Base-by-base conservation (phyloP, 768 basidiomycete species). In the Trametes coccinea region DNA sequence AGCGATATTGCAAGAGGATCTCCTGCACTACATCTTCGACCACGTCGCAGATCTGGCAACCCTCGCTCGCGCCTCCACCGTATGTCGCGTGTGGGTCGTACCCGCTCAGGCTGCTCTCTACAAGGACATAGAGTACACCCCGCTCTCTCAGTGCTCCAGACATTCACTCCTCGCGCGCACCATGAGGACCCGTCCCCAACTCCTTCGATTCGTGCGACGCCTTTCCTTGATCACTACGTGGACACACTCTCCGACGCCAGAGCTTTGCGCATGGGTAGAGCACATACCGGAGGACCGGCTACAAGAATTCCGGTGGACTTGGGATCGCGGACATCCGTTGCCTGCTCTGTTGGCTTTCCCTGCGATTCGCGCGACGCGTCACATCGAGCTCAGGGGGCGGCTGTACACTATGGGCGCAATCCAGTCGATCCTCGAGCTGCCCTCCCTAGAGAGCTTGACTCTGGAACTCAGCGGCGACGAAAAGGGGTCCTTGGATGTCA, bases 101-200 rank as follows among this genome's bases (percentile, higher is more conserved):
- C 61, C 49, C 4, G 61, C 61, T 7, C 61, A 56, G 37, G 49
- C 55, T 9, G 61, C 55, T 13, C 61, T 62, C 22, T 62, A 62
- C 37, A 44, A 29, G 27, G 55, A 56, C 16, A 16, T 62, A 13
- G 50, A 52, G 43, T 62, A 56, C 29, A 53, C 50, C 33, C 61
- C 61, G 5, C 29, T 56, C 27, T 33, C 49, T 13, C 14, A 6
- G 13, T 41, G 50, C 11, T 34, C 43, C 4, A 43, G 45, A n/a
- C 49, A 62, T n/a, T 9, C 50, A 7, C 55, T 56, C 6, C 55
- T 62, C 5, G 55, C 61, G 31, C 55, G 61, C 34, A 62, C 60
- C 9, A 37, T 61, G 44, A 33, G 60, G 33, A 56, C 55, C 5
- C 55, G 55, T 5, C 54, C 61, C 1, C 61, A 62, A 22, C 61